Conservation (phyloP, 139 green algal genomes). For the Tetraselmis striata region DNA sequence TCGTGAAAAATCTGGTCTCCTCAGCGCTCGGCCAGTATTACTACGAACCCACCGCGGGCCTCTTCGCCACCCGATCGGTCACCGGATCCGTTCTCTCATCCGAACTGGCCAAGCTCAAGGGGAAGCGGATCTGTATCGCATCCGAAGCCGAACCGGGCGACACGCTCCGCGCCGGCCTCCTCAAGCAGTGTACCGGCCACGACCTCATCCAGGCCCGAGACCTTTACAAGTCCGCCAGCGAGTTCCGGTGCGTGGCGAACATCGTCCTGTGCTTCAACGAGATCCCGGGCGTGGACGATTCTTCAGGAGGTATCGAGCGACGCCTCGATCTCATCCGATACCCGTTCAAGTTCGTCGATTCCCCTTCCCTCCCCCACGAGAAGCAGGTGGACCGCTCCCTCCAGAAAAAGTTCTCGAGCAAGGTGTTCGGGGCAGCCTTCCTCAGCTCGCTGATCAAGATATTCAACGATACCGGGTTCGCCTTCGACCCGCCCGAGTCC, state of each 20-base stretch:
- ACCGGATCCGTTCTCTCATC: background rate
- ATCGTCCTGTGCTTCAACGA: background rate
- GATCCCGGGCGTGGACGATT: background rate
- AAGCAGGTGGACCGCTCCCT: background rate
- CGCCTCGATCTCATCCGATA: background rate
- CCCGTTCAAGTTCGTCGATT: background rate
- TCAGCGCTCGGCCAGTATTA: background rate
- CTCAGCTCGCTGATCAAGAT: background rate
- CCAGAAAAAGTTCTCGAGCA: background rate
- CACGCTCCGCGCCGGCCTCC: background rate
- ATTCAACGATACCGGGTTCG: background rate
- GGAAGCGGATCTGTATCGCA: background rate
- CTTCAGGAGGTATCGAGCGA: background rate
- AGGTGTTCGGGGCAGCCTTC: background rate
- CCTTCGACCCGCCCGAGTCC: background rate
- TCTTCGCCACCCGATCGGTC: background rate
- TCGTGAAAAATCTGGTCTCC: background rate
- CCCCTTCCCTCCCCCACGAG: background rate
- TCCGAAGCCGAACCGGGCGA: background rate
- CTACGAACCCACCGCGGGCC: background rate
- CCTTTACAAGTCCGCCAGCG: background rate
- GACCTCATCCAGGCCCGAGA: background rate
- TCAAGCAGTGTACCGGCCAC: background rate
- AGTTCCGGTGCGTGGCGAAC: background rate
- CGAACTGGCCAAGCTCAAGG: background rate